phyloP scores from a whole-genome alignment of 2,329 filamentous ascomycete species.

The Colletotrichum liaoningense region DNA sequence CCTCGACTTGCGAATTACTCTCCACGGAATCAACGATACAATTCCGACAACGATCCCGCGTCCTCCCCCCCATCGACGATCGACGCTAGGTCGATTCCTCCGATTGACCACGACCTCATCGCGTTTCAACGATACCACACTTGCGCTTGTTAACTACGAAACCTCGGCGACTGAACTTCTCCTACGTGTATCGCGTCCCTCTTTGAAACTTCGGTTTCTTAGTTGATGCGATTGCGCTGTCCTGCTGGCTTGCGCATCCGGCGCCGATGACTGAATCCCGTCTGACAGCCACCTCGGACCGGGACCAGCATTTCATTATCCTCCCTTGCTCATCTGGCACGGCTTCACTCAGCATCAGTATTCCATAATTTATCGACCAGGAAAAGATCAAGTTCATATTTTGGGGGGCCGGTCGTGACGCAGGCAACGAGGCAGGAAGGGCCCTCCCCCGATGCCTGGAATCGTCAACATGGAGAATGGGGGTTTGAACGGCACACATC shows the following conservation, averaged over 20 bases:
- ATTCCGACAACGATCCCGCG: constrained; percentile 4
- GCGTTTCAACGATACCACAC: constrained; percentile 21
- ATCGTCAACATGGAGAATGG: constrained; percentile 67
- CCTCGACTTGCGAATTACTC: neutral
- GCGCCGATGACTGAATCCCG: constrained; percentile 35
- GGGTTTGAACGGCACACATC: constrained; percentile 63
- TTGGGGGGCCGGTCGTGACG: constrained; percentile 33
- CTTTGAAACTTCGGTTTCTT: neutral
- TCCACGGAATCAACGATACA: neutral
- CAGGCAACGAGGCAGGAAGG: constrained; percentile 33
- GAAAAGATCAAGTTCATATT: neutral
- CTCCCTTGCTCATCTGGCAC: constrained; percentile 1
- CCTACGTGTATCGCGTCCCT: neutral
- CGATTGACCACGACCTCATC: constrained; percentile 18
- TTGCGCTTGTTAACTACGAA: neutral
- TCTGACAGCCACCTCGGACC: constrained; percentile 16
- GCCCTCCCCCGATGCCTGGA: constrained; percentile 58
- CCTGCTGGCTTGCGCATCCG: constrained; percentile 30
- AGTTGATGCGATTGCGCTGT: constrained; percentile 33
- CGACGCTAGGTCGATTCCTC: constrained; percentile 7
- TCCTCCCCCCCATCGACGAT: constrained; percentile 11
- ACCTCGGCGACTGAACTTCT: neutral
- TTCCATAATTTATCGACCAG: neutral
- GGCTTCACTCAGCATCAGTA: neutral
- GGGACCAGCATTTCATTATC: constrained; percentile 21